Evolutionary conservation across 1,284 basidiomycete species (phyloP), one percentile per base, ranked within the genome.

Genomic region (Pyrrhoderma noxium): DNA sequence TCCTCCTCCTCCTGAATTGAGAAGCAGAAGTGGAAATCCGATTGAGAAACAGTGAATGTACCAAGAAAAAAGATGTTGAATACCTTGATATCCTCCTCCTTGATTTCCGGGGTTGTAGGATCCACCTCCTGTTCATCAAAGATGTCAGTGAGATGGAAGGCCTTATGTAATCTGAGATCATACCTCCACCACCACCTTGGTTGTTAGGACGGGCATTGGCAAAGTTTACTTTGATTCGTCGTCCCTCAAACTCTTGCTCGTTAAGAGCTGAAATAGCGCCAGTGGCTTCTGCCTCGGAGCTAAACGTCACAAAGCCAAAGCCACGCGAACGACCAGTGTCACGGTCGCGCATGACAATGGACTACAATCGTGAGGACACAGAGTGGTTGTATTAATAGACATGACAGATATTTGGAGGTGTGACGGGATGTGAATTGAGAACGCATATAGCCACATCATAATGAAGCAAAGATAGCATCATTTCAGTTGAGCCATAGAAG

Each of bases 291-390:
- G 65, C 56, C 7, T 61, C 25, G 36, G 63, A 66, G 62, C 71
- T 70, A 71, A 77, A 93, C 57, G 91, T 93, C 61, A 97, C 93
- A 70, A 96, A 96, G 57, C 93, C 93, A 69, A 97, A 97, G 66
- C 93, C 91, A 64, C 93, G 90, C 61, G 93, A 95, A 65, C 93
- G 90, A 60, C 91, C 89, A 58, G 93, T 95, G 67, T 95, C 93
- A 65, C 93, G 90, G 75, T 96, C 93, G 75, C 92, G 89, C 93
- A 95, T 95, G 72, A 96, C 93, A 70, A 93, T 90, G 62, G 86
- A 88, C 89, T 93, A 59, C 11, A 40, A 34, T n/a, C n/a, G n/a
- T n/a, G n/a, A 35, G 44, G 5, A 23, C 9, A 47, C 8, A 19
- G 35, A 27, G 35, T 9, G 16, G 25, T 31, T 16, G 22, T 16